Percentiles rank a stretch among this genome's conserved stretches.
Conservation (phyloP, 805 yeast genomes). For the Kuraishia capsulata region DNA sequence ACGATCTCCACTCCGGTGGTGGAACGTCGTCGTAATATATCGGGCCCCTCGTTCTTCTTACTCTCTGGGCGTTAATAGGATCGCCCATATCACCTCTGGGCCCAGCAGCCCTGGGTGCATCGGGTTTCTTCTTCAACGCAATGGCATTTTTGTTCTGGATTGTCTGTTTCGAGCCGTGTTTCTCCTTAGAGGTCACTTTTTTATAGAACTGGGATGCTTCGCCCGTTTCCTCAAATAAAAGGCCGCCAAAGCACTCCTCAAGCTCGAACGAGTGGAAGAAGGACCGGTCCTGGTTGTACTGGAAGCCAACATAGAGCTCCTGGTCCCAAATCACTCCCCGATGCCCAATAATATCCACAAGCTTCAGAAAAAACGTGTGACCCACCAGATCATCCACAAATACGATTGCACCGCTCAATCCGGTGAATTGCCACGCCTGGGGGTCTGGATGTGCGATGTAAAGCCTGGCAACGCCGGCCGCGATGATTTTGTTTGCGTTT, state of each 20-base stretch:
- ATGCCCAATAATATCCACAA: slow-evolving; percentile 76
- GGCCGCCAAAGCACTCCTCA: slow-evolving; percentile 81
- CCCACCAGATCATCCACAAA: slow-evolving; percentile 91
- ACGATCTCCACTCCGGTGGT: slow-evolving; percentile 76
- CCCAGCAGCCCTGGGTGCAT: slow-evolving; percentile 34
- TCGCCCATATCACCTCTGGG: slow-evolving; percentile 54
- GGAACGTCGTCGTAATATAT: slow-evolving; percentile 71
- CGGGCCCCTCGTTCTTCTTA: slow-evolving; percentile 46
- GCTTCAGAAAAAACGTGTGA: slow-evolving; percentile 81
- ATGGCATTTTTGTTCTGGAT: slow-evolving; percentile 81
- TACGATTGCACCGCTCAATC: slow-evolving; percentile 78
- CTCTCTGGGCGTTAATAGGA: slow-evolving; percentile 41
- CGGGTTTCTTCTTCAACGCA: slow-evolving; percentile 51
- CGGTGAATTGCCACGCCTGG: slow-evolving; percentile 78
- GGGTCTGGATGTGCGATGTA: slow-evolving; percentile 87
- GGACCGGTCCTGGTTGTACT: slow-evolving; percentile 87
- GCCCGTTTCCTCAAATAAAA: slow-evolving; percentile 77
- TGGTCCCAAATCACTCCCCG: slow-evolving; percentile 96
- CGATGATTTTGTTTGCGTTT: slow-evolving; percentile 77
- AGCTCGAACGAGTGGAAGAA: slow-evolving; percentile 93
- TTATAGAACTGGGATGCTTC: slow-evolving; percentile 86
- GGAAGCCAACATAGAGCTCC: slow-evolving; percentile 80
- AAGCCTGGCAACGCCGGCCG: slow-evolving; percentile 82
- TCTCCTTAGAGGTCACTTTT: slow-evolving; percentile 63
- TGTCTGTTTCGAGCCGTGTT: slow-evolving; percentile 83